Conservation (phyloP, 2,329 filamentous ascomycete species). For the Scedosporium minutisporum region DNA sequence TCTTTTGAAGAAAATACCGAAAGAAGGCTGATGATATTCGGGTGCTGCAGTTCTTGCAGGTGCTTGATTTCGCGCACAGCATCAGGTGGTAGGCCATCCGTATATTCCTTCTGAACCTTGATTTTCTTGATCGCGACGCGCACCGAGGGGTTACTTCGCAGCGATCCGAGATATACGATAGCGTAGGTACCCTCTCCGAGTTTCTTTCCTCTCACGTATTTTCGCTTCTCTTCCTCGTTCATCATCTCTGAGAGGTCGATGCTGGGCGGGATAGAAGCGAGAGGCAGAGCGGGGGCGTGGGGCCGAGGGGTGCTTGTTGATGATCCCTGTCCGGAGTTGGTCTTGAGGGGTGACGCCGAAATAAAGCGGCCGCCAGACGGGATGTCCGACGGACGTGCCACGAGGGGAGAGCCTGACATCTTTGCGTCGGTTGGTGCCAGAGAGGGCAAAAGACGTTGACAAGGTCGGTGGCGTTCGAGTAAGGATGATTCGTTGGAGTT, state of each 20-base stretch:
- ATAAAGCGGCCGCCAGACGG: conserved; percentile 6
- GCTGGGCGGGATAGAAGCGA: conserved; percentile 23
- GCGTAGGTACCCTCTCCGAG: conserved; percentile 96
- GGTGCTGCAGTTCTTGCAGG: conserved; percentile 85
- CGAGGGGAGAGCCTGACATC: conserved; percentile 30
- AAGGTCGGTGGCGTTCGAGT: neutral
- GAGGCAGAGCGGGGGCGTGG: conserved; percentile 17
- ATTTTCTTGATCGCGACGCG: conserved; percentile 92
- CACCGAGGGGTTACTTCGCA: conserved; percentile 59
- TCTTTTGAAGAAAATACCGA: conserved; percentile 93
- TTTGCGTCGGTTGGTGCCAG: neutral
- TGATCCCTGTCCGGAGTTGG: conserved; percentile 15
- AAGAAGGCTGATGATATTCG: conserved; percentile 88
- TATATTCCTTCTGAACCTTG: conserved; percentile 76
- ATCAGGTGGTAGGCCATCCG: conserved; percentile 87
- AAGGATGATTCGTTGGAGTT: neutral
- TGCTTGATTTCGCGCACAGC: conserved; percentile 93
- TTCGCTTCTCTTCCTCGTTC: conserved; percentile 72
- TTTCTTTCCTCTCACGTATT: conserved; percentile 88
- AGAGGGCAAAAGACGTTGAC: neutral
- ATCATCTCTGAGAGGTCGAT: conserved; percentile 67
- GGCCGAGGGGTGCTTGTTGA: conserved; percentile 20
- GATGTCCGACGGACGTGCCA: conserved; percentile 17
- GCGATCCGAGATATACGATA: conserved; percentile 82
- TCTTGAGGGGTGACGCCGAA: conserved; percentile 15